Conservation (phyloP, 768 basidiomycete genomes). For the Rhodotorula babjevae region DNA sequence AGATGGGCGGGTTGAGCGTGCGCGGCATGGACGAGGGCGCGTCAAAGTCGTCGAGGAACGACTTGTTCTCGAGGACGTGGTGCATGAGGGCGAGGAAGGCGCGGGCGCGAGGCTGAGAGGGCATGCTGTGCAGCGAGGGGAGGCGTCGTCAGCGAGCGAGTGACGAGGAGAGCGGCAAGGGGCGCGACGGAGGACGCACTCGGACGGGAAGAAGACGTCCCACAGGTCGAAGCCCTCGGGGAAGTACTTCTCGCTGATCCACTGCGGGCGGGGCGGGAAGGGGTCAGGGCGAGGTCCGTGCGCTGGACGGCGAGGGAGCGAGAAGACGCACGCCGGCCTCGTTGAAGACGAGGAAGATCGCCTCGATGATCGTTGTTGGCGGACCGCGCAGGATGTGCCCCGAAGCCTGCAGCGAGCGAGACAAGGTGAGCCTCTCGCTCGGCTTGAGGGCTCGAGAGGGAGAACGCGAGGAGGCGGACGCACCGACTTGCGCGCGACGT, state of each 20-base stretch:
- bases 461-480: constrained; percentile 16
- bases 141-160: background rate
- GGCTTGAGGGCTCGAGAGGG: background rate
- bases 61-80: constrained; percentile 70
- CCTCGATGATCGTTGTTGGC: constrained; percentile 68
- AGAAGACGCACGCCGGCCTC: constrained; percentile 60
- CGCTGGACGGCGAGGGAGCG: background rate
- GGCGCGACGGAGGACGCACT: constrained; percentile 37
- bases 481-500: constrained; percentile 58
- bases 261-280: constrained; percentile 20
- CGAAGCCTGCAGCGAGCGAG: background rate
- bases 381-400: constrained; percentile 56
- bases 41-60: constrained; percentile 68
- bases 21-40: constrained; percentile 50
- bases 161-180: background rate
- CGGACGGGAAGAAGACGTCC: constrained; percentile 76
- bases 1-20: constrained; percentile 44
- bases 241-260: constrained; percentile 60
- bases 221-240: constrained; percentile 61
- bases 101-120: constrained; percentile 66
- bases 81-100: constrained; percentile 80
- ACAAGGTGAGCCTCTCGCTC: too few relatives aligned
- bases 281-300: constrained; percentile 11
- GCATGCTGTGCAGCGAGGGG: constrained; percentile 46
- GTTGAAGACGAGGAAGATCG: constrained; percentile 66